Percentiles rank a stretch among this genome's conserved stretches.
phyloP scores from a whole-genome alignment of 441 rosid species.

The Erodium trifolium region DNA sequence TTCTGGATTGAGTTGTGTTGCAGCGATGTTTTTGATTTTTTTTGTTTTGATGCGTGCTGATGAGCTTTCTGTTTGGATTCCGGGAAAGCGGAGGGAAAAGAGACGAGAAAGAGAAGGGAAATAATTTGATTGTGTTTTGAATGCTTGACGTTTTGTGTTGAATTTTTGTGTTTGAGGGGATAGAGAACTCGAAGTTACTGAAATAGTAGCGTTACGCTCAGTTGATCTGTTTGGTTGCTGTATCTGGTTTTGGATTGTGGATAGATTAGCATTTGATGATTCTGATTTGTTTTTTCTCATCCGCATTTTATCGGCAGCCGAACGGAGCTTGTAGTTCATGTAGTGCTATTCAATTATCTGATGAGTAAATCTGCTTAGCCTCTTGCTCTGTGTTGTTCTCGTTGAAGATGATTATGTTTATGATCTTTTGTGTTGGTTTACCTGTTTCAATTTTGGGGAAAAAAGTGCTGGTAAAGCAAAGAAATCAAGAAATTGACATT shows the following conservation, averaged over 20 bases:
- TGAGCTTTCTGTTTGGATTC: constrained; percentile 44
- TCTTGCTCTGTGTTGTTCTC: background rate
- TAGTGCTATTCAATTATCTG: constrained; percentile 12
- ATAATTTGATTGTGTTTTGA: background rate
- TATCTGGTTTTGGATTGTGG: constrained; percentile 1
- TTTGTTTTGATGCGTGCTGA: constrained; percentile 5
- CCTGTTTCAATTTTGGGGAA: background rate
- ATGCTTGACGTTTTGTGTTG: constrained; percentile 10
- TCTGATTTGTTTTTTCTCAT: constrained; percentile 11
- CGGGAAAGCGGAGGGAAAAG: constrained; percentile 38
- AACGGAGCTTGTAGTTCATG: constrained; percentile 26
- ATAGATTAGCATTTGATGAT: constrained; percentile 11
- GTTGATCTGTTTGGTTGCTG: background rate
- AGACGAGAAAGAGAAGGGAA: background rate
- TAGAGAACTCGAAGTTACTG: constrained; percentile 28
- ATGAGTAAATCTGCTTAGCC: constrained; percentile 19
- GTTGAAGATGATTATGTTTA: background rate
- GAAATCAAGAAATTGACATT: background rate
- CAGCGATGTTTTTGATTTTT: constrained; percentile 20
- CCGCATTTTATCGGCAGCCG: constrained; percentile 30
- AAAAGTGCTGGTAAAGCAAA: background rate
- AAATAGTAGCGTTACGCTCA: constrained; percentile 18
- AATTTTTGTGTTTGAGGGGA: constrained; percentile 2
- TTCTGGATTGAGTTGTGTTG: constrained; percentile 12
- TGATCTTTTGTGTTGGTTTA: constrained; percentile 15